A percentile compares a stretch with the other conserved stretches of the same genome.
Evolutionary conservation across 768 basidiomycete species (phyloP).

Genomic region (Termitomyces sp.): DNA sequence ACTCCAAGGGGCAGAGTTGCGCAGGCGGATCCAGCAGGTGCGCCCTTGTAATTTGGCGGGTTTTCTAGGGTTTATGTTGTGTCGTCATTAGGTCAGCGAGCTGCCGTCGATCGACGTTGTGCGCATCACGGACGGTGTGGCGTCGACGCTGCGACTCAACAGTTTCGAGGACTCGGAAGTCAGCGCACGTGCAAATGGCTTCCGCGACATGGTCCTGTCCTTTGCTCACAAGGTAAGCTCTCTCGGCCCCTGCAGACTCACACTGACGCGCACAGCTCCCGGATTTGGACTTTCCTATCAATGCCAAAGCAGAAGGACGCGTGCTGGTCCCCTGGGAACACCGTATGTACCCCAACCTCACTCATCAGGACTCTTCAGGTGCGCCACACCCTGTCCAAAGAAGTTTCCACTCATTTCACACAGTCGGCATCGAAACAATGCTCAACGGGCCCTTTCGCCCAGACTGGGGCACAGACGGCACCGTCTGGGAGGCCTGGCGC

Average conservation of each 20-base stretch:
- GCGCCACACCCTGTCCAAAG: background rate
- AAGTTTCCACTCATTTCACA: background rate
- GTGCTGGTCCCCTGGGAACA: conserved; percentile 93
- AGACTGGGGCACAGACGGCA: conserved; percentile 83
- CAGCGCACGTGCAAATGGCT: conserved; percentile 74
- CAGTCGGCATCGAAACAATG: conserved; percentile 45
- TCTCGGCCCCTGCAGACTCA: background rate
- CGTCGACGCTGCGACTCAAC: conserved; percentile 52
- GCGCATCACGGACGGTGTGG: conserved; percentile 63
- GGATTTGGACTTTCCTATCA: conserved; percentile 93
- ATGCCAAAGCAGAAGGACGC: conserved; percentile 89
- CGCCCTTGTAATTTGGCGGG: conserved; percentile 7
- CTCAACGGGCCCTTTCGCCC: conserved; percentile 65
- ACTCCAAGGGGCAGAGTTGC: conserved; percentile 65
- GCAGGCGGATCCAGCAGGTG: conserved; percentile 59
- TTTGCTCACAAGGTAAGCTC: conserved; percentile 56
- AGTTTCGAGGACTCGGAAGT: conserved; percentile 62
- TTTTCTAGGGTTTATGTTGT: background rate
- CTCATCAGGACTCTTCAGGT: conserved; percentile 39
- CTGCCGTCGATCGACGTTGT: conserved; percentile 86
- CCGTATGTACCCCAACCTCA: conserved; percentile 65
- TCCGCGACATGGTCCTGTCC: conserved; percentile 67
- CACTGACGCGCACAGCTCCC: conserved; percentile 53
- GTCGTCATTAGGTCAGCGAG: conserved; percentile 52
- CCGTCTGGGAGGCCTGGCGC: conserved; percentile 92